Evolutionary conservation across 441 rosid species (phyloP), one percentile per base, ranked within the genome.

Genomic region (Geranium incanum): DNA sequence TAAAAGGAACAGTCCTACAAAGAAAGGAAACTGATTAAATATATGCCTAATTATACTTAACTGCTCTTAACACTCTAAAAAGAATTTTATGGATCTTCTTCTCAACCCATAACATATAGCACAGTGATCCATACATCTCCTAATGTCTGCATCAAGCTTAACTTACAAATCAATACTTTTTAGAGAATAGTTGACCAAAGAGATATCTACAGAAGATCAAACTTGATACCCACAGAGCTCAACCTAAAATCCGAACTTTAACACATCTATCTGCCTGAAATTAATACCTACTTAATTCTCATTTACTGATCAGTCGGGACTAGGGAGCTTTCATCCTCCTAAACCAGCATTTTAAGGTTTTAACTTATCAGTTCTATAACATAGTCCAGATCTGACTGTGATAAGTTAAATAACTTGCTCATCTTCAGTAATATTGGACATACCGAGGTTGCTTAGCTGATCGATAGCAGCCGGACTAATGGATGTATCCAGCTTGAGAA

Each of bases 371-470:
- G 12, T 52, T 18, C n/a, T 50, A 50, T 52, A 18, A 52, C 60
- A 13, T 52, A 52, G 60, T 52, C 57, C 60, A 52, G 16, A 15
- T n/a, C 23, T 57, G 63, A 57, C 63, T 57, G 19, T 1, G 16
- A 57, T 57, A 57, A 21, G 19, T 57, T 4, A 5, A 55, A 6
- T 57, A 57, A 16, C 63, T 15, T 57, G 63, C 15, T 57, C 3
- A 57, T 21, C 19, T 57, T 57, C 66, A 23, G 7, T 62, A 62
- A 13, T 37, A 3, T 67, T n/a, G 70, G 72, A 65, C 80, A 70
- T 88, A 95, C 99, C 99, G 23, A 95, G 91, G 83, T 88, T 95
- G 93, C 89, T 87, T 64, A 95, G 95, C 78, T 95, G 95, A 79
- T 92, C 78, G 9, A 95, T 80, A 77, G 96, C 82, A 23, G 85